Conservation (phyloP, 345 rosid genomes). For the Euclidium syriacum region DNA sequence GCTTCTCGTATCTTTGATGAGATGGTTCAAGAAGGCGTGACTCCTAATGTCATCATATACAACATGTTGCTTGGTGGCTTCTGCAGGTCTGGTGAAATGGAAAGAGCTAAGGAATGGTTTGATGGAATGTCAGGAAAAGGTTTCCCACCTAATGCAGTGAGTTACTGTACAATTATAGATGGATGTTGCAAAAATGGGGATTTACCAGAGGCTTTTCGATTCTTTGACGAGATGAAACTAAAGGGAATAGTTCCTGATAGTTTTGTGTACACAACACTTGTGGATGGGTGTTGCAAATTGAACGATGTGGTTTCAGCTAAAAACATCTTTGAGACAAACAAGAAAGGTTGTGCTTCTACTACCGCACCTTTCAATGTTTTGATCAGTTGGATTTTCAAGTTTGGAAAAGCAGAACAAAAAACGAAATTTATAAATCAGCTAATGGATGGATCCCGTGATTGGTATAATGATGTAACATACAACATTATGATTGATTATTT, state of each 20-base stretch:
- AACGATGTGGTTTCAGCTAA: constrained; percentile 54
- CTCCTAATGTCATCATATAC: constrained; percentile 58
- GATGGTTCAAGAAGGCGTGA: constrained; percentile 50
- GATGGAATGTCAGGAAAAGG: constrained; percentile 55
- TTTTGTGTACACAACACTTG: constrained; percentile 53
- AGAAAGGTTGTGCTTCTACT: constrained; percentile 45
- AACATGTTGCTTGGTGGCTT: constrained; percentile 62
- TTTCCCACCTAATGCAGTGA: constrained; percentile 44
- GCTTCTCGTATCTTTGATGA: constrained; percentile 45
- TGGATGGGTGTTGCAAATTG: constrained; percentile 65
- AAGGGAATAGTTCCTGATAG: constrained; percentile 57
- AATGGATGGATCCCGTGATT: constrained; percentile 40
- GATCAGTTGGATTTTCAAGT: constrained; percentile 59
- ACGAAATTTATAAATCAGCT: constrained; percentile 33
- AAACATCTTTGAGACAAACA: constrained; percentile 42
- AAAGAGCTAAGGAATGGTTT: constrained; percentile 52
- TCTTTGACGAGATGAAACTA: constrained; percentile 54
- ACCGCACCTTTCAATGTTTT: constrained; percentile 52
- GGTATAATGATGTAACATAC: constrained; percentile 54
- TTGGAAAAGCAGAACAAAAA: constrained; percentile 35
- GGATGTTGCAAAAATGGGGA: constrained; percentile 70
- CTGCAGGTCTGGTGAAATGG: constrained; percentile 50
- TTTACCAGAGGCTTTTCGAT: constrained; percentile 49
- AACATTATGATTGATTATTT: constrained; percentile 59
- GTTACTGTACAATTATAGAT: constrained; percentile 64